phyloP scores from a whole-genome alignment of 352 stramenopile species.

The Pythium utonaiense region DNA sequence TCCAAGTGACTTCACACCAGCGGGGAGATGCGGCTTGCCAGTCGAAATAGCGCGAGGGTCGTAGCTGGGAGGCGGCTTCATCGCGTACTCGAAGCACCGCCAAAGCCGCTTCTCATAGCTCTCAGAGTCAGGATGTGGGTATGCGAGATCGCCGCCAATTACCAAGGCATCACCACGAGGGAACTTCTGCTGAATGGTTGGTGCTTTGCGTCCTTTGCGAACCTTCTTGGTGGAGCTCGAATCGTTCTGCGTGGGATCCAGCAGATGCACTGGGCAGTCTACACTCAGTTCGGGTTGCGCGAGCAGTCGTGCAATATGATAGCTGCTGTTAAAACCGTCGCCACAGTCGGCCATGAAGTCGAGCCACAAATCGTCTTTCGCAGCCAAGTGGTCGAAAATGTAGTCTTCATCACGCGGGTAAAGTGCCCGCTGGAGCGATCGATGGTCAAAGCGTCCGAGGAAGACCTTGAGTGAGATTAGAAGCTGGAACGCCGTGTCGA shows the following conservation, averaged over 20 bases:
- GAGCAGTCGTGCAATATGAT: constrained; percentile 89
- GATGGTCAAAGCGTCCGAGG: constrained; percentile 88
- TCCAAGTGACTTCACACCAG: constrained; percentile 37
- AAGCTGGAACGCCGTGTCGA: constrained; percentile 90
- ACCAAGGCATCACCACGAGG: constrained; percentile 86
- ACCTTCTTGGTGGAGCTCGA: constrained; percentile 15
- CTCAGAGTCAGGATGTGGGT: constrained; percentile 84
- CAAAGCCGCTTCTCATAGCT: constrained; percentile 91
- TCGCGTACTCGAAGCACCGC: constrained; percentile 92
- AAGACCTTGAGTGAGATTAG: constrained; percentile 93
- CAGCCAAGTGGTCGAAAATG: constrained; percentile 76
- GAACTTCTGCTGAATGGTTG: constrained; percentile 51
- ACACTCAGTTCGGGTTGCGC: constrained; percentile 87
- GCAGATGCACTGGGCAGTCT: constrained; percentile 38
- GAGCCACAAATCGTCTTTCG: constrained; percentile 87
- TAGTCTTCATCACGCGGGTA: constrained; percentile 72
- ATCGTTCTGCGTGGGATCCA: not conserved
- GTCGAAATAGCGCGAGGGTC: constrained; percentile 88
- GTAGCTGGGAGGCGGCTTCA: constrained; percentile 86
- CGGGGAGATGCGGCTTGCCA: constrained; percentile 57
- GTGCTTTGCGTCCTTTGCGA: constrained; percentile 20
- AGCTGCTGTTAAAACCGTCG: constrained; percentile 93
- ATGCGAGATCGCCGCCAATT: constrained; percentile 91
- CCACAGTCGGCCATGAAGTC: constrained; percentile 94
- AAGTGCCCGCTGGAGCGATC: constrained; percentile 87